Percentiles rank a stretch among this genome's conserved stretches.
These are phyloP conservation scores for Aspergillus coremiiformis DNA, from an alignment of 495 filamentous ascomycete species.

Conservation along the genomic window DNA sequence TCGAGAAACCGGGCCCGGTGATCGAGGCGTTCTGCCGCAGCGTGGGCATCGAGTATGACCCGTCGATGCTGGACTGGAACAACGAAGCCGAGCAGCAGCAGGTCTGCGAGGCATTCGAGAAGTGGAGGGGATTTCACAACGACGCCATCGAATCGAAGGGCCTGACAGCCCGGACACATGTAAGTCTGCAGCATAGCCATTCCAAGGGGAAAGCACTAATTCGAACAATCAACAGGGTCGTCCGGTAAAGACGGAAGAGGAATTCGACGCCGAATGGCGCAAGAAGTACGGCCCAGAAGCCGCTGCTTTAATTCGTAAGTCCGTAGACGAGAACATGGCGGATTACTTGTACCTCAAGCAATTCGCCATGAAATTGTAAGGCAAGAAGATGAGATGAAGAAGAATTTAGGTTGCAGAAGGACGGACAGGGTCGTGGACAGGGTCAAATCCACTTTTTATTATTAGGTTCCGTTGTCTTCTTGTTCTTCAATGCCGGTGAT, in stretches of 20 bases:
- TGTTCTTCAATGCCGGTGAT: background rate
- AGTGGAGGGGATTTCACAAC: conserved; percentile 95
- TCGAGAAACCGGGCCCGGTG: conserved; percentile 68
- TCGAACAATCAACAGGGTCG: conserved; percentile 22
- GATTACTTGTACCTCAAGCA: conserved; percentile 90
- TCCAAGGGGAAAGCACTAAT: background rate
- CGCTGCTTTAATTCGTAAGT: conserved; percentile 65
- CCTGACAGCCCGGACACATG: conserved; percentile 62
- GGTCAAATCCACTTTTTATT: background rate
- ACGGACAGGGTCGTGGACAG: too few species aligned
- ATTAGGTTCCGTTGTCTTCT: background rate
- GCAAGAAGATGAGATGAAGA: conserved; percentile 8
- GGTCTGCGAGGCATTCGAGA: conserved; percentile 71
- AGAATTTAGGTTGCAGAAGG: background rate
- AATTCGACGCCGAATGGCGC: conserved; percentile 71
- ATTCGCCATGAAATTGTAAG: conserved; percentile 65
- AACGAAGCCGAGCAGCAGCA: conserved; percentile 55
- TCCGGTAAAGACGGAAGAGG: conserved; percentile 53
- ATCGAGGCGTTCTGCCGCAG: conserved; percentile 71
- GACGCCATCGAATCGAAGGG: conserved; percentile 77
- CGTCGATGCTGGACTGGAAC: conserved; percentile 77
- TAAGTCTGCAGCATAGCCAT: conserved; percentile 40
- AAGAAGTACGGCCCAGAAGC: conserved; percentile 75
- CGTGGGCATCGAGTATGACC: conserved; percentile 63
- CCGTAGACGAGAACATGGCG: conserved; percentile 69